A percentile compares a stretch with the other conserved stretches of the same genome.
Evolutionary conservation across 306 rosid genomes (phyloP).

Genomic region (Cyclanthera cordifolia): DNA sequence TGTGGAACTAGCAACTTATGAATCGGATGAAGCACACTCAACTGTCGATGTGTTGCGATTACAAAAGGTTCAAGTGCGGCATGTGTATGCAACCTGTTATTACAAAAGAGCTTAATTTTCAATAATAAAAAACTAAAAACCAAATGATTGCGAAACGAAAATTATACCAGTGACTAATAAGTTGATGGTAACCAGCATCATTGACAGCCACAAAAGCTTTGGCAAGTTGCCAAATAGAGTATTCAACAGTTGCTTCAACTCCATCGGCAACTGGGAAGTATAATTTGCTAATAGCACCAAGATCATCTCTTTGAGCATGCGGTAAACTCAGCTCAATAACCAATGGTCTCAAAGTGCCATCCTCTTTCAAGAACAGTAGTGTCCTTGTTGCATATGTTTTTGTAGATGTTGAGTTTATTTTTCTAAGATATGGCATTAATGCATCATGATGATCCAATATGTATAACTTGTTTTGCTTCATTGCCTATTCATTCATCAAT

Average conservation of each 20-base stretch:
- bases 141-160: too few relatives aligned
- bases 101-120: too few relatives aligned
- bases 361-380: constrained; percentile 40
- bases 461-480: constrained; percentile 36
- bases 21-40: constrained; percentile 80
- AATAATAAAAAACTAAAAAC: too few relatives aligned
- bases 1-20: constrained; percentile 65
- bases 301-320: constrained; percentile 35
- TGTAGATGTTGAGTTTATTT: constrained; percentile 46
- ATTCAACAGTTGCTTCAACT: constrained; percentile 24
- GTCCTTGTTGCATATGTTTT: constrained; percentile 63
- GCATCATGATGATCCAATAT: constrained; percentile 70
- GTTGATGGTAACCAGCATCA: constrained; percentile 68
- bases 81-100: constrained; percentile 58
- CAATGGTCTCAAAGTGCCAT: constrained; percentile 67
- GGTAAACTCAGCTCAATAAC: constrained; percentile 76
- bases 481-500: constrained; percentile 24
- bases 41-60: constrained; percentile 62
- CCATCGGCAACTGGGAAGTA: constrained; percentile 40
- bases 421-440: constrained; percentile 50
- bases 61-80: constrained; percentile 68
- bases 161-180: constrained; percentile 56
- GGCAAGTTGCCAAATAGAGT: constrained; percentile 52
- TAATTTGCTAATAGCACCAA: constrained; percentile 49
- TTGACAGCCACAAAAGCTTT: constrained; percentile 64